Percentiles rank a stretch among this genome's conserved stretches.
phyloP scores from a whole-genome alignment of 2,329 filamentous ascomycete species.

The Nigrograna mackinnonii region DNA sequence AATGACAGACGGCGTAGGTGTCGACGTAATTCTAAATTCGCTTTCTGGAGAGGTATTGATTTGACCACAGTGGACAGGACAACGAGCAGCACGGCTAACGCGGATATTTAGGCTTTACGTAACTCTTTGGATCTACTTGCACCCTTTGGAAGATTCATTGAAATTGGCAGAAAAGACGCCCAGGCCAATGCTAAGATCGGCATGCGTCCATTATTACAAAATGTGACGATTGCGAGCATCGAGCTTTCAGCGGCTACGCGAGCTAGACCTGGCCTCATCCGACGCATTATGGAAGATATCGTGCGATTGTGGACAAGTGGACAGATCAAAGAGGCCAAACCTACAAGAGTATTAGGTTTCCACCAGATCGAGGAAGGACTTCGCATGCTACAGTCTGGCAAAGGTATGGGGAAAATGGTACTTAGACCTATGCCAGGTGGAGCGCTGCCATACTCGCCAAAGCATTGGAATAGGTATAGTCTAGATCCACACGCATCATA shows the following conservation, averaged over 20 bases:
- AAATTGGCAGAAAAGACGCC: constrained; percentile 5
- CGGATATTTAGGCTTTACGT: constrained; percentile 18
- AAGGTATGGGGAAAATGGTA: constrained; percentile 16
- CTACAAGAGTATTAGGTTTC: constrained; percentile 10
- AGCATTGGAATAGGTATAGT: too few relatives aligned
- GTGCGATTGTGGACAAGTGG: neutral
- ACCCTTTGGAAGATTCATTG: constrained; percentile 25
- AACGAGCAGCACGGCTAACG: too few relatives aligned
- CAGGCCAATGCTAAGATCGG: constrained; percentile 3
- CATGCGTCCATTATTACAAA: constrained; percentile 19
- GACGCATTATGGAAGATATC: neutral
- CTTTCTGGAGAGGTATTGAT: constrained; percentile 16
- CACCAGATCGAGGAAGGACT: constrained; percentile 16
- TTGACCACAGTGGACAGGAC: too few relatives aligned
- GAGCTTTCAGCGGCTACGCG: constrained; percentile 11
- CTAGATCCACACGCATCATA: neutral
- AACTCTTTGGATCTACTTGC: constrained; percentile 25
- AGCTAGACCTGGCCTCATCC: neutral
- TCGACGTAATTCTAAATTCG: constrained; percentile 5
- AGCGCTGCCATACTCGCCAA: too few relatives aligned
- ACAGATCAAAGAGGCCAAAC: constrained; percentile 1
- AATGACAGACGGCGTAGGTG: neutral
- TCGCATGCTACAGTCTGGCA: constrained; percentile 17
- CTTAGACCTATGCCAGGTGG: too few relatives aligned
- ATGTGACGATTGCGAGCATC: constrained; percentile 21